phyloP scores from a whole-genome alignment of 1,284 basidiomycete genomes.

The Sporisorium iseilematis-ciliati region DNA sequence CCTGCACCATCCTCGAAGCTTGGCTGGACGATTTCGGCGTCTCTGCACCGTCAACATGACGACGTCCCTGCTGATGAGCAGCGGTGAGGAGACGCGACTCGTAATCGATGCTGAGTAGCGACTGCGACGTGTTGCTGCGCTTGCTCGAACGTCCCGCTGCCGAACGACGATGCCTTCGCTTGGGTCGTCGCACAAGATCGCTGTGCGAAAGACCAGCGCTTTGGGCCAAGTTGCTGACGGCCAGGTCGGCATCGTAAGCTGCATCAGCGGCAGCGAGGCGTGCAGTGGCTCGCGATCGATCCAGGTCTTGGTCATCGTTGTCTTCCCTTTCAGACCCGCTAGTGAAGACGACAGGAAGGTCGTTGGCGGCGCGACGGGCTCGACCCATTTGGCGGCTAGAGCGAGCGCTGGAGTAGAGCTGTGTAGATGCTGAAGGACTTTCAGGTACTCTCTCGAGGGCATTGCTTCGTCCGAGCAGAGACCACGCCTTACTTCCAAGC shows the following conservation, averaged over 20 bases:
- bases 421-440: conserved; percentile 33
- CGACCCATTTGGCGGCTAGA: conserved; percentile 30
- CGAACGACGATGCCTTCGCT: conserved; percentile 41
- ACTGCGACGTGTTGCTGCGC: conserved; percentile 50
- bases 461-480: conserved; percentile 29
- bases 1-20: conserved; percentile 18
- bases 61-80: neutral
- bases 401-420: conserved; percentile 39
- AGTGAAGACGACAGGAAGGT: conserved; percentile 37
- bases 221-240: conserved; percentile 42
- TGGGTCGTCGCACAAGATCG: conserved; percentile 35
- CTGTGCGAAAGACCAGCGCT: conserved; percentile 43
- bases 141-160: conserved; percentile 47
- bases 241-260: conserved; percentile 33
- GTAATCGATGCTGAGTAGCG: conserved; percentile 39
- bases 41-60: conserved; percentile 19
- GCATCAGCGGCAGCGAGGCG: conserved; percentile 8
- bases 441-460: conserved; percentile 26
- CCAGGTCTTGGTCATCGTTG: neutral
- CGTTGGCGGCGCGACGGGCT: conserved; percentile 8
- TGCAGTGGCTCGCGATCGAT: conserved; percentile 3
- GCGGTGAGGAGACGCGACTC: conserved; percentile 22
- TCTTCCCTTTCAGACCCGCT: conserved; percentile 38
- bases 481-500: conserved; percentile 46
- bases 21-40: conserved; percentile 25